phyloP scores from a whole-genome alignment of 2,329 filamentous ascomycete genomes.

The Alternaria triticina region DNA sequence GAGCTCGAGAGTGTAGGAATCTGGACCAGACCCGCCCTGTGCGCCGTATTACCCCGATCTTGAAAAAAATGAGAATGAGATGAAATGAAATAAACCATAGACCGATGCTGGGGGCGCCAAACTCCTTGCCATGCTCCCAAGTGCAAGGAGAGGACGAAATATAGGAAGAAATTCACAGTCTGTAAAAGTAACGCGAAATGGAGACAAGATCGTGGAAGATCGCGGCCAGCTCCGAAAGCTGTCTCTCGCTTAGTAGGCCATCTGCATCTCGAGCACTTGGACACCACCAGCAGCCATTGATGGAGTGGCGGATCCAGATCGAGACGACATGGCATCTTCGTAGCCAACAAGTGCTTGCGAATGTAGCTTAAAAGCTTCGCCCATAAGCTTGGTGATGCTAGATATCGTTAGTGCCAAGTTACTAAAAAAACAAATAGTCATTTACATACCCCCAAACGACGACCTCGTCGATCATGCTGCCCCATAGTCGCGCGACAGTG shows the following conservation, averaged over 20 bases:
- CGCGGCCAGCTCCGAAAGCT: conserved; percentile 1
- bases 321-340: conserved; percentile 73
- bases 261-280: conserved; percentile 52
- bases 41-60: conserved; percentile 43
- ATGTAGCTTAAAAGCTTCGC: conserved; percentile 96
- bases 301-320: conserved; percentile 51
- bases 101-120: conserved; percentile 24
- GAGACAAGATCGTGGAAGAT: conserved; percentile 29
- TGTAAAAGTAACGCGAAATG: conserved; percentile 33
- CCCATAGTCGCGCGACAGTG: conserved; percentile 94
- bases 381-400: conserved; percentile 93
- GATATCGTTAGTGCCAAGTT: conserved; percentile 52
- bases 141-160: conserved; percentile 38
- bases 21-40: conserved; percentile 44
- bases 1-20: conserved; percentile 43
- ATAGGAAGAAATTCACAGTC: conserved; percentile 32
- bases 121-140: conserved; percentile 46
- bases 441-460: conserved; percentile 96
- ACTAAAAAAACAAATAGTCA: background rate
- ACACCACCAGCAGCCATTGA: conserved; percentile 51
- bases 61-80: conserved; percentile 21
- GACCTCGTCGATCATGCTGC: conserved; percentile 96
- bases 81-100: conserved; percentile 15
- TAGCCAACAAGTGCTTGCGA: conserved; percentile 94
- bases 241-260: conserved; percentile 45